Evolutionary conservation across 192 early-diverging fungal genomes (phyloP).

Genomic region (Coemansia sp.): DNA sequence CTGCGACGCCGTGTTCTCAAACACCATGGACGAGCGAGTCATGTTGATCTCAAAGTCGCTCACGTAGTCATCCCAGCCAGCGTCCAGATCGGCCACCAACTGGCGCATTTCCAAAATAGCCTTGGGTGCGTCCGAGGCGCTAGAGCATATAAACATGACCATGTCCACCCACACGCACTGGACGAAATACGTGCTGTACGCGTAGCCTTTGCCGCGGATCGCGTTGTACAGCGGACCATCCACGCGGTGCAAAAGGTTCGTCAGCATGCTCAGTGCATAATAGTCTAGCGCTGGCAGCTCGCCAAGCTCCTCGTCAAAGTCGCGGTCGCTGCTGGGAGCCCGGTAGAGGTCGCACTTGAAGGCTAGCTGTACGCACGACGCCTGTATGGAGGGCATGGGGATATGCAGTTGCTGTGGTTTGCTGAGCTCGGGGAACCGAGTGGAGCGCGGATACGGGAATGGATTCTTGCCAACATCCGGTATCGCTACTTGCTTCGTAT

Average conservation of each 20-base stretch:
- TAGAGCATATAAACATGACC: constrained; percentile 32
- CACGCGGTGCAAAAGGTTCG: constrained; percentile 65
- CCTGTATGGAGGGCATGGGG: constrained; percentile 50
- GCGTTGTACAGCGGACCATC: constrained; percentile 79
- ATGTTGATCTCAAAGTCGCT: constrained; percentile 45
- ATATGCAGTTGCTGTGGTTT: constrained; percentile 50
- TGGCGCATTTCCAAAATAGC: constrained; percentile 25
- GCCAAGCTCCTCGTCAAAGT: constrained; percentile 39
- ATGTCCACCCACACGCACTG: constrained; percentile 60
- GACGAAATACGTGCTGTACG: constrained; percentile 67
- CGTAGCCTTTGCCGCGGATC: constrained; percentile 72
- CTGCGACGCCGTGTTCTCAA: constrained; percentile 3
- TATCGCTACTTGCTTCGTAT: neutral
- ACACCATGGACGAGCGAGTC: constrained; percentile 30
- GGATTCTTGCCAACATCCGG: constrained; percentile 4
- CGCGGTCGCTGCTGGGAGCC: constrained; percentile 9
- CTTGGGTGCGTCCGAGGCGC: constrained; percentile 35
- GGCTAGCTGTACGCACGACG: constrained; percentile 44
- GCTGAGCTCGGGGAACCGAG: constrained; percentile 39
- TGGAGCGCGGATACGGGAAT: constrained; percentile 50
- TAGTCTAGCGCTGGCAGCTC: constrained; percentile 51
- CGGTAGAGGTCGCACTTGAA: constrained; percentile 44
- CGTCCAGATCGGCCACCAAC: constrained; percentile 14
- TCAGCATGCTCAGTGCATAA: constrained; percentile 60
- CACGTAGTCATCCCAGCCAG: constrained; percentile 38